These are phyloP conservation scores for Thelonectria rubi DNA, from an alignment of 2,329 filamentous ascomycete species.

Conservation along the genomic window DNA sequence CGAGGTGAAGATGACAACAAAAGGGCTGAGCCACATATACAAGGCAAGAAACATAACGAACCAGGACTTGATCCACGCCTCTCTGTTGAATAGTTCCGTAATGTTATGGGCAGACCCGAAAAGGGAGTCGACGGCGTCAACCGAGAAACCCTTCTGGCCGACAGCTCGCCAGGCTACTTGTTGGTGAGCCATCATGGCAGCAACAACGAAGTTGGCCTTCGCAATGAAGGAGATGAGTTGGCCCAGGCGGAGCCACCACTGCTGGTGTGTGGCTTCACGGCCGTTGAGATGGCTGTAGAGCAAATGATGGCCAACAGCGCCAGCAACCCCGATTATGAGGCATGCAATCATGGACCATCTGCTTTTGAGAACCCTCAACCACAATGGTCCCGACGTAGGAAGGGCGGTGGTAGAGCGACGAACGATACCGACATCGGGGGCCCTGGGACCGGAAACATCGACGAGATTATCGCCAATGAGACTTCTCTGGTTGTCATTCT, in stretches of 20 bases:
- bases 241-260: constrained; percentile 5
- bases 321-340: constrained; percentile 2
- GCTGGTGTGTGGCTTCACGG: neutral
- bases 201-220: constrained; percentile 7
- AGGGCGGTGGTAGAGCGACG: neutral
- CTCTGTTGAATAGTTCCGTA: constrained; percentile 16
- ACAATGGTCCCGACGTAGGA: neutral
- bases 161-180: constrained; percentile 12
- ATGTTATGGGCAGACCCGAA: constrained; percentile 19
- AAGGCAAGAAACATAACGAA: constrained; percentile 21
- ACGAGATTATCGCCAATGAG: neutral
- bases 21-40: constrained; percentile 25
- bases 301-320: constrained; percentile 5
- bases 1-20: constrained; percentile 25
- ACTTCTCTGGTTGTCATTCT: neutral
- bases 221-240: constrained; percentile 4
- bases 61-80: constrained; percentile 11
- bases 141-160: constrained; percentile 10
- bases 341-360: constrained; percentile 11
- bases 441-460: neutral
- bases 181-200: constrained; percentile 5
- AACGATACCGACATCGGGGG: neutral
- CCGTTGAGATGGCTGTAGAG: constrained; percentile 7
- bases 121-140: constrained; percentile 26
- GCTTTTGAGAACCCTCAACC: neutral